phyloP scores from a whole-genome alignment of 2,329 filamentous ascomycete genomes.

The Verticillium nubilum region DNA sequence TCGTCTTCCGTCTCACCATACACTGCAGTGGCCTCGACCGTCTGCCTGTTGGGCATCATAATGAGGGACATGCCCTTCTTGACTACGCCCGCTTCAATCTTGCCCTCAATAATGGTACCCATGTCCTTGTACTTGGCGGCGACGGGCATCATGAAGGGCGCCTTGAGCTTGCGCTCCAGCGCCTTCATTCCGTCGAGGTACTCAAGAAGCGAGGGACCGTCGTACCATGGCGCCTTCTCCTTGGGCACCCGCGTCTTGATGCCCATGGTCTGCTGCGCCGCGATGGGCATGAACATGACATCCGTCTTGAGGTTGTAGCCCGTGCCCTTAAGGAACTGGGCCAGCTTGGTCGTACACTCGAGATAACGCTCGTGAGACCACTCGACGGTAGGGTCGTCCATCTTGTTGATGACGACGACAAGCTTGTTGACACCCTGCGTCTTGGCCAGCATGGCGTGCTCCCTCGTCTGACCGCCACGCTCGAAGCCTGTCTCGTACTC shows the following conservation, averaged over 20 bases:
- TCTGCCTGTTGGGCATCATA: constrained; percentile 93
- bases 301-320: constrained; percentile 95
- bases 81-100: constrained; percentile 90
- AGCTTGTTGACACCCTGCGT: constrained; percentile 98
- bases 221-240: constrained; percentile 74
- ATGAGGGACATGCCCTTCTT: constrained; percentile 82
- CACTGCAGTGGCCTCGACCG: constrained; percentile 73
- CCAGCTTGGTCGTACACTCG: constrained; percentile 86
- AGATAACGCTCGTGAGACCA: constrained; percentile 92
- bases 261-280: constrained; percentile 77
- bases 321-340: constrained; percentile 81
- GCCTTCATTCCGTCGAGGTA: constrained; percentile 93
- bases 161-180: constrained; percentile 91
- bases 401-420: constrained; percentile 95
- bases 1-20: constrained; percentile 98
- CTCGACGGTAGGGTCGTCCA: constrained; percentile 95
- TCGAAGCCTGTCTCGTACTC: constrained; percentile 99
- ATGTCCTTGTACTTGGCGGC: constrained; percentile 95
- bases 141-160: constrained; percentile 98
- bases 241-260: constrained; percentile 85
- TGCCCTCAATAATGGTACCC: constrained; percentile 96
- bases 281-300: constrained; percentile 92
- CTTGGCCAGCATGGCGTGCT: constrained; percentile 97
- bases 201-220: constrained; percentile 86
- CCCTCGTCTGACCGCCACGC: constrained; percentile 89